phyloP scores from a whole-genome alignment of 1,284 basidiomycete genomes.

The Sphaerobolus stellatus region DNA sequence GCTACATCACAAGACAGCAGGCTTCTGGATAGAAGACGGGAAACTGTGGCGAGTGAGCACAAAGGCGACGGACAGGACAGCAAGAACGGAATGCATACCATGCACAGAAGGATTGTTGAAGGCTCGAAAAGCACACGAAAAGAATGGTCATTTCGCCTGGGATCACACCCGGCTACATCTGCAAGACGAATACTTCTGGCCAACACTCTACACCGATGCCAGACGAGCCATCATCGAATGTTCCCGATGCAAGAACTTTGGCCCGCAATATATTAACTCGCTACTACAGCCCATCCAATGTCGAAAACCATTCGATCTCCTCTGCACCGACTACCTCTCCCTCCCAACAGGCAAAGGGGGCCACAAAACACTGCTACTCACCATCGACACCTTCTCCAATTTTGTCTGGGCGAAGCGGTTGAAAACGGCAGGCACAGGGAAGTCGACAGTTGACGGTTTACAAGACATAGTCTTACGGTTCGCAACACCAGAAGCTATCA shows the following conservation, averaged over 20 bases:
- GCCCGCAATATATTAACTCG: slow-evolving; percentile 25
- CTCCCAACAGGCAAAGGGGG: slow-evolving; percentile 35
- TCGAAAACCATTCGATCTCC: slow-evolving; percentile 34
- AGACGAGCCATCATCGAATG: slow-evolving; percentile 30
- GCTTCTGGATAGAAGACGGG: slow-evolving; percentile 26
- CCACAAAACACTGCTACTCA: slow-evolving; percentile 27
- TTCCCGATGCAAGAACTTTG: slow-evolving; percentile 28
- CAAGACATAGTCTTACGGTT: slow-evolving; percentile 25
- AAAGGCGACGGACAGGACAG: slow-evolving; percentile 1
- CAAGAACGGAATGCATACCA: slow-evolving; percentile 23
- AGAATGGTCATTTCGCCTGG: slow-evolving; percentile 29
- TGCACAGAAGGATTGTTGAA: slow-evolving; percentile 17
- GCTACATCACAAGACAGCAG: not conserved
- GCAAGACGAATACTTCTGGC: slow-evolving; percentile 27
- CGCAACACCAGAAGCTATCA: slow-evolving; percentile 31
- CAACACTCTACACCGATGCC: slow-evolving; percentile 30
- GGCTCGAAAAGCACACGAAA: slow-evolving; percentile 14
- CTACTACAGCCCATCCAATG: slow-evolving; percentile 37
- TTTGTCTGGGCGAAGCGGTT: slow-evolving; percentile 28
- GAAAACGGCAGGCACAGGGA: slow-evolving; percentile 24
- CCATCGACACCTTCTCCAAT: slow-evolving; percentile 29
- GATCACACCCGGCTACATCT: slow-evolving; percentile 30
- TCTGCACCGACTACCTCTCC: slow-evolving; percentile 35
- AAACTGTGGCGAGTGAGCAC: slow-evolving; percentile 32
- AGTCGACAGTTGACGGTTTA: slow-evolving; percentile 26